These are phyloP conservation scores for Striga asiatica DNA, from an alignment of 257 asterid genomes.

Conservation along the genomic window DNA sequence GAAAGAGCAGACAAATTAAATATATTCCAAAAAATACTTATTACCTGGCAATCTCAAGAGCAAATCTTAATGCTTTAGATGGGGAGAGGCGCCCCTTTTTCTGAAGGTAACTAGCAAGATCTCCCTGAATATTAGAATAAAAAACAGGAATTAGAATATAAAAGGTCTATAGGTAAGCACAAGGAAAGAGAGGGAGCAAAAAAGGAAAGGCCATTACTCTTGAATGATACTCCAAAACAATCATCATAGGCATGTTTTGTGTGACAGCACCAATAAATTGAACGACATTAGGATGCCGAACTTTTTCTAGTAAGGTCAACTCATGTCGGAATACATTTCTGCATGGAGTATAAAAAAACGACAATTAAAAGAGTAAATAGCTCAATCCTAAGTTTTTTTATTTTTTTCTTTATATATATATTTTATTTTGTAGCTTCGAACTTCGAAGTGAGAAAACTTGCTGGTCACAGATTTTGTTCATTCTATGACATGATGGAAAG, in stretches of 20 bases:
- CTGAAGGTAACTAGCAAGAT: conserved; percentile 65
- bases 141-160: conserved; percentile 4
- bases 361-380: background rate
- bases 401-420: no score
- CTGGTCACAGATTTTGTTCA: no score
- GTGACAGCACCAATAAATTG: conserved; percentile 99
- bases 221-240: conserved; percentile 70
- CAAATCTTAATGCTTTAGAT: conserved; percentile 75
- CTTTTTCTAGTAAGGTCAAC: conserved; percentile 77
- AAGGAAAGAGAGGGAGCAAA: conserved; percentile 10
- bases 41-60: conserved; percentile 92
- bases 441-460: no score
- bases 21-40: conserved; percentile 9
- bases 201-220: conserved; percentile 46
- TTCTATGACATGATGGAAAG: background rate
- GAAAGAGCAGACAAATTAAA: background rate
- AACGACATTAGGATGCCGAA: conserved; percentile 93
- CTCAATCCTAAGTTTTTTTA: no score
- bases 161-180: background rate
- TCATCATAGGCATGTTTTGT: conserved; percentile 97
- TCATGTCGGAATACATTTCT: conserved; percentile 86
- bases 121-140: conserved; percentile 49
- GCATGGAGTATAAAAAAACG: conserved; percentile 35
- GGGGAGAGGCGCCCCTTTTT: conserved; percentile 86
- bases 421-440: no score